Percentiles rank a stretch among this genome's conserved stretches.
These are phyloP conservation scores for Candida vartiovaarae DNA, from an alignment of 805 yeast species.

Conservation along the genomic window DNA sequence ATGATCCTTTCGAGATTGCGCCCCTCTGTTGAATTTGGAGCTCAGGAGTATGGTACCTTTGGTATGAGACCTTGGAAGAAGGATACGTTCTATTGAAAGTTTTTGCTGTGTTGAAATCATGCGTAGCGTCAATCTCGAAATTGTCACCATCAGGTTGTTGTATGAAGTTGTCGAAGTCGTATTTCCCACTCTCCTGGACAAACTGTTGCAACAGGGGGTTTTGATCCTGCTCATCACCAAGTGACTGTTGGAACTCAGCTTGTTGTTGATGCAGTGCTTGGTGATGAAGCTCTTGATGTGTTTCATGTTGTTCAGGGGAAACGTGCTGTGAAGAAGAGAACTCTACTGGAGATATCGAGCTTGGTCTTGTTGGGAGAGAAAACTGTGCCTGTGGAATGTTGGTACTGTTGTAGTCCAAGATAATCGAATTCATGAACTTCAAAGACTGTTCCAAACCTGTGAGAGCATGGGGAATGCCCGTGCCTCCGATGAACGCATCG, in stretches of 20 bases:
- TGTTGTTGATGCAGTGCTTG: not conserved
- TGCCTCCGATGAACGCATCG: slow-evolving; percentile 55
- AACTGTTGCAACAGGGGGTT: slow-evolving; percentile 11
- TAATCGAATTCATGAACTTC: slow-evolving; percentile 46
- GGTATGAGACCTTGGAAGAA: not conserved
- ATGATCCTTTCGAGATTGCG: no score
- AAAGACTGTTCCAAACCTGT: slow-evolving; percentile 50
- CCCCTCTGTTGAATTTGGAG: no score
- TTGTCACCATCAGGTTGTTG: slow-evolving; percentile 6
- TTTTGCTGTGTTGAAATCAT: not conserved
- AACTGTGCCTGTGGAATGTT: slow-evolving; percentile 23
- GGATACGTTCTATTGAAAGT: not conserved
- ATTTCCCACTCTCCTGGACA: slow-evolving; percentile 8
- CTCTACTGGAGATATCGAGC: slow-evolving; percentile 15
- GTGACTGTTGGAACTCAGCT: not conserved
- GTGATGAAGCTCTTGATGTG: slow-evolving; percentile 1
- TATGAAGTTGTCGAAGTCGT: slow-evolving; percentile 12
- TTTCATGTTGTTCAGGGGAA: not conserved
- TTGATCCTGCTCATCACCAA: not conserved
- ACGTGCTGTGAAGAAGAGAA: slow-evolving; percentile 1
- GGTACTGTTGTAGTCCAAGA: slow-evolving; percentile 37
- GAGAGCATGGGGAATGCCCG: slow-evolving; percentile 60
- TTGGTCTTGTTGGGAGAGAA: slow-evolving; percentile 17
- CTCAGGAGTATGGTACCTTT: no score
- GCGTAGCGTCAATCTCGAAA: no score